Percentiles rank a stretch among this genome's conserved stretches.
phyloP scores from a whole-genome alignment of 106 monocot species.

The Dactylorhiza incarnata region DNA sequence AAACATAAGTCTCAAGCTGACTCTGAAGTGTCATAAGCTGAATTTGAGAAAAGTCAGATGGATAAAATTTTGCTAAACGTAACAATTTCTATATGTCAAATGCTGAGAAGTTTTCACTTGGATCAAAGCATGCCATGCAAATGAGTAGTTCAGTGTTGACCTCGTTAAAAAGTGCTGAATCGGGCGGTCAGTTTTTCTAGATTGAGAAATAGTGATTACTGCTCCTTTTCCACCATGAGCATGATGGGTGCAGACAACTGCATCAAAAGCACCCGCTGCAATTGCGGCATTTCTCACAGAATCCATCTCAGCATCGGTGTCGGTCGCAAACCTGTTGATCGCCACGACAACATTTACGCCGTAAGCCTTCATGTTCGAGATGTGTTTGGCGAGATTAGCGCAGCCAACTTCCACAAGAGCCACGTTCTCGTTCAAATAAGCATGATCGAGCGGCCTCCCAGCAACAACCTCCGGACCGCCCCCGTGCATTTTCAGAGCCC shows the following conservation, averaged over 20 bases:
- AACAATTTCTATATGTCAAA: too few relatives aligned
- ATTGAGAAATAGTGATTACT: slow-evolving; percentile 34
- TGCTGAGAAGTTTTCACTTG: too few relatives aligned
- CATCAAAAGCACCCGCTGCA: slow-evolving; percentile 95
- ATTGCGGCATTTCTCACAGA: slow-evolving; percentile 71
- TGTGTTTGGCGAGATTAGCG: slow-evolving; percentile 76
- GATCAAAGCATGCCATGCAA: too few relatives aligned
- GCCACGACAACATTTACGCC: slow-evolving; percentile 98
- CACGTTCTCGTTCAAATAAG: slow-evolving; percentile 73
- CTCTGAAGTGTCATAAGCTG: too few relatives aligned
- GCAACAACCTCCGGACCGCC: slow-evolving; percentile 95
- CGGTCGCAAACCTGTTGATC: slow-evolving; percentile 85
- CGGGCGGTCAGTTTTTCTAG: too few relatives aligned
- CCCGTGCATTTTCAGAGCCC: slow-evolving; percentile 98
- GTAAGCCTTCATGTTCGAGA: slow-evolving; percentile 70
- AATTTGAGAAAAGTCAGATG: too few relatives aligned
- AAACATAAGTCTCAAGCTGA: too few relatives aligned
- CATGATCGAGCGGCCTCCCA: slow-evolving; percentile 85
- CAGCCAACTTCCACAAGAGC: slow-evolving; percentile 88
- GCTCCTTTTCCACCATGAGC: slow-evolving; percentile 98
- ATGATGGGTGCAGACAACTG: slow-evolving; percentile 90
- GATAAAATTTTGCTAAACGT: too few relatives aligned
- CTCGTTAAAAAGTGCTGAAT: too few relatives aligned
- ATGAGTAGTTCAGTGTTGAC: too few relatives aligned
- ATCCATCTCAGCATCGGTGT: slow-evolving; percentile 84